Percentiles rank a stretch among this genome's conserved stretches.
These are phyloP conservation scores for Lasiosphaeris hirsuta DNA, from an alignment of 495 filamentous ascomycete species.

Conservation along the genomic window DNA sequence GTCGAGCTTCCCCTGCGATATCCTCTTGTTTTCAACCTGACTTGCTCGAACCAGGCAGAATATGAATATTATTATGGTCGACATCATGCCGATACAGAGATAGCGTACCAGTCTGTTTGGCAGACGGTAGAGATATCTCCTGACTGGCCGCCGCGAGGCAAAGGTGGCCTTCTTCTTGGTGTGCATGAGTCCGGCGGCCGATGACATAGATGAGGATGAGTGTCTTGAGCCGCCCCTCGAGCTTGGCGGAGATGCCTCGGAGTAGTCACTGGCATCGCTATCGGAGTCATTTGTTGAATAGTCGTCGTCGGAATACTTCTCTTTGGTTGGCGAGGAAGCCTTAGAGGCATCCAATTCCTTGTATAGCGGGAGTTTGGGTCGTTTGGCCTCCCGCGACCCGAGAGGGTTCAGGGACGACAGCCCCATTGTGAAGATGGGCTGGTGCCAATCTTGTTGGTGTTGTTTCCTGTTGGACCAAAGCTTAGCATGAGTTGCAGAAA, in stretches of 20 bases:
- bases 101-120: constrained; percentile 66
- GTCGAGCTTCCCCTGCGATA: constrained; percentile 52
- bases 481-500: too few species aligned
- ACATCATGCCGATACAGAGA: constrained; percentile 66
- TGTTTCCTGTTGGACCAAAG: too few species aligned
- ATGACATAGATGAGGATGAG: constrained; percentile 51
- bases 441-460: neutral
- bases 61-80: constrained; percentile 68
- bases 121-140: constrained; percentile 53
- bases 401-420: constrained; percentile 27
- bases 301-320: constrained; percentile 44
- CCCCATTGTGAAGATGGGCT: constrained; percentile 23
- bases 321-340: constrained; percentile 32
- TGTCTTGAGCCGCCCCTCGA: constrained; percentile 41
- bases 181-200: constrained; percentile 52
- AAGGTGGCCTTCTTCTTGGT: constrained; percentile 37
- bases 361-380: constrained; percentile 42
- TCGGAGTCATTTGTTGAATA: constrained; percentile 41
- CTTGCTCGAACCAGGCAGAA: constrained; percentile 67
- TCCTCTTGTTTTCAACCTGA: constrained; percentile 56
- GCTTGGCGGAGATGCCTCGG: constrained; percentile 37
- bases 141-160: constrained; percentile 36
- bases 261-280: constrained; percentile 39
- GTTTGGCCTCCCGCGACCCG: constrained; percentile 34
- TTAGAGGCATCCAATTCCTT: constrained; percentile 29